Evolutionary conservation across 805 yeast genomes (phyloP), one percentile per base, ranked within the genome.

Genomic region (Candida nonsorbophila): DNA sequence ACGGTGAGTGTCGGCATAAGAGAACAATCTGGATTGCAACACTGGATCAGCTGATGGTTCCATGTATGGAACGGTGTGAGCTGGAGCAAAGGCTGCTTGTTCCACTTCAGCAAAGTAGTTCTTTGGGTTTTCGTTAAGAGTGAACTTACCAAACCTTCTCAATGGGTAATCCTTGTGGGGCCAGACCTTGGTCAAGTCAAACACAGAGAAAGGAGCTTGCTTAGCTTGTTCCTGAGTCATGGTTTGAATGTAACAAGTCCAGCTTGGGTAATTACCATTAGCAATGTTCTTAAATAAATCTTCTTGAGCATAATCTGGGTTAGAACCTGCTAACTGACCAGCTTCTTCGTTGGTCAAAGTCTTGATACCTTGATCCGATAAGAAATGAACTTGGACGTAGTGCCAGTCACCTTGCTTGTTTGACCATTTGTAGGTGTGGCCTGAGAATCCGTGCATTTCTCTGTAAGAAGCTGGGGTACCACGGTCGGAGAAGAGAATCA

Each of bases 131-230:
- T 83, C 84, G 58, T 85, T 81, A 55, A 85, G 60, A 2, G 75
- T 77, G 41, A 85, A 64, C 55, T 77, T 79, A 55, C 95, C 96
- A 52, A 86, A 79, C 56, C 78, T 77, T 58, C 95, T 76, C 63
- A 86, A 60, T 50, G 96, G 95, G 70, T 77, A 86, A 33, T 85
- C 79, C 45, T 62, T 65, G 53, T 86, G 94, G 20, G 95, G 86
- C 96, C 96, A 86, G 32, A 84, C 82, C 67, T 87, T 87, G 40
- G 96, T 86, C 56, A 86, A 69, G 60, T 86, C 96, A 53, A 84
- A 85, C 25, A 87, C 88, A 5, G 90, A 81, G 62, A 82, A 85
- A 51, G 81, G 80, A 28, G 74, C 73, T 37, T 75, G 59, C 57
- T 79, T 72, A 36, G 94, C 86, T 59, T 86, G 78, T 45, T 77